A percentile compares a stretch with the other conserved stretches of the same genome.
Evolutionary conservation across 768 basidiomycete species (phyloP).

Genomic region (Boletus speciosus): DNA sequence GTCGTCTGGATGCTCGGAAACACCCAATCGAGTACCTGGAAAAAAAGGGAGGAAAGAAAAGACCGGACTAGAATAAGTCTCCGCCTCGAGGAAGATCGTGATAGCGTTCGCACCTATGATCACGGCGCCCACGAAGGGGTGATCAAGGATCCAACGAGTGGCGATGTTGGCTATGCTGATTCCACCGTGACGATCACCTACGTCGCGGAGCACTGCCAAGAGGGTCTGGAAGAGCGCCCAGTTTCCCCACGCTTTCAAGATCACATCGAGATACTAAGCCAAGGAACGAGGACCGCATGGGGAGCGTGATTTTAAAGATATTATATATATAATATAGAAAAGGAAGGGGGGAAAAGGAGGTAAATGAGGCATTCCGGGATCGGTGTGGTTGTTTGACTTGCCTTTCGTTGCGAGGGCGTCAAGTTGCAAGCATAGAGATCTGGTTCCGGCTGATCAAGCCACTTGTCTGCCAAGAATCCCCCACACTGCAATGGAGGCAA

Average conservation of each 20-base stretch:
- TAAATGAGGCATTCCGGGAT: background rate
- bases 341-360: background rate
- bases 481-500: slow-evolving; percentile 55
- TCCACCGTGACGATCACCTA: slow-evolving; percentile 65
- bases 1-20: slow-evolving; percentile 70
- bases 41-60: background rate
- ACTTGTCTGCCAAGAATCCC: slow-evolving; percentile 75
- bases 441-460: slow-evolving; percentile 66
- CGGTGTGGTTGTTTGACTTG: slow-evolving; percentile 23
- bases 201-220: slow-evolving; percentile 51
- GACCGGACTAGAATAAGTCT: background rate
- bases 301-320: background rate
- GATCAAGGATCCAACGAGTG: slow-evolving; percentile 80
- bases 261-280: slow-evolving; percentile 79
- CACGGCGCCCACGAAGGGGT: slow-evolving; percentile 72
- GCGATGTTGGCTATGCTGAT: slow-evolving; percentile 75
- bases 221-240: slow-evolving; percentile 76
- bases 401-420: slow-evolving; percentile 84
- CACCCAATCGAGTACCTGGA: slow-evolving; percentile 67
- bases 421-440: slow-evolving; percentile 64
- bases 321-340: background rate
- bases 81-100: background rate
- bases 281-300: background rate
- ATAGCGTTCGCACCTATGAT: slow-evolving; percentile 53
- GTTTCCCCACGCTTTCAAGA: slow-evolving; percentile 71